Percentiles rank a stretch among this genome's conserved stretches.
phyloP scores from a whole-genome alignment of 1,139 yeast genomes.

The Candida sp. region DNA sequence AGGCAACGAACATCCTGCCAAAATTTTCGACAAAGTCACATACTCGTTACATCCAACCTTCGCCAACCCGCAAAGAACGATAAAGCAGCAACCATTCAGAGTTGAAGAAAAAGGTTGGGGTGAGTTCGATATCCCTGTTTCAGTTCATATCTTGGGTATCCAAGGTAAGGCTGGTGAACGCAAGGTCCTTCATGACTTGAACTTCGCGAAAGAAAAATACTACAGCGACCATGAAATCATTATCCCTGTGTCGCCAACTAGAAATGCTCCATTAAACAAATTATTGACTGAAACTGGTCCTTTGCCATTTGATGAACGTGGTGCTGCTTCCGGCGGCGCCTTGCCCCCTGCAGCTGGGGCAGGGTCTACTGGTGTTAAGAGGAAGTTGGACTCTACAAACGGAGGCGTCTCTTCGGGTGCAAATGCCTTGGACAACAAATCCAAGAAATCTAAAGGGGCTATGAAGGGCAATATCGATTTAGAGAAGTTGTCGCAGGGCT shows the following conservation, averaged over 20 bases:
- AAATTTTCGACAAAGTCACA: slow-evolving; percentile 88
- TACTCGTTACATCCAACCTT: slow-evolving; percentile 96
- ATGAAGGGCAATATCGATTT: slow-evolving; percentile 80
- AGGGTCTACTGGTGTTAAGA: slow-evolving; percentile 11
- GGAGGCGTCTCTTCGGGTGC: slow-evolving; percentile 24
- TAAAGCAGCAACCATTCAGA: slow-evolving; percentile 86
- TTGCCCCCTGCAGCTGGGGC: slow-evolving; percentile 6
- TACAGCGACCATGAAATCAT: slow-evolving; percentile 76
- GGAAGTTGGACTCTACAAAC: slow-evolving; percentile 17
- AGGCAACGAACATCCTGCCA: slow-evolving; percentile 88
- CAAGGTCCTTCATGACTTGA: slow-evolving; percentile 86
- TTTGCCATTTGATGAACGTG: slow-evolving; percentile 55
- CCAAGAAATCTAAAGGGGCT: slow-evolving; percentile 69
- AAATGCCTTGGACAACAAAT: slow-evolving; percentile 36
- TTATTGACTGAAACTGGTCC: slow-evolving; percentile 83
- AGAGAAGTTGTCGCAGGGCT: slow-evolving; percentile 88
- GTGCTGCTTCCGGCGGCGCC: slow-evolving; percentile 10
- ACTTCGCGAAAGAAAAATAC: slow-evolving; percentile 80
- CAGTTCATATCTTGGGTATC: slow-evolving; percentile 66
- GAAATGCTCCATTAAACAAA: slow-evolving; percentile 69
- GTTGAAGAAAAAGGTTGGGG: slow-evolving; percentile 99
- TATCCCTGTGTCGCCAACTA: slow-evolving; percentile 65
- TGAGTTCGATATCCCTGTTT: slow-evolving; percentile 88
- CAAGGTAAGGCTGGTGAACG: slow-evolving; percentile 87
- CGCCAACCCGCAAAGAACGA: slow-evolving; percentile 80